These are phyloP conservation scores for Closterium sp. DNA, from an alignment of 139 green algal species.

Conservation along the genomic window DNA sequence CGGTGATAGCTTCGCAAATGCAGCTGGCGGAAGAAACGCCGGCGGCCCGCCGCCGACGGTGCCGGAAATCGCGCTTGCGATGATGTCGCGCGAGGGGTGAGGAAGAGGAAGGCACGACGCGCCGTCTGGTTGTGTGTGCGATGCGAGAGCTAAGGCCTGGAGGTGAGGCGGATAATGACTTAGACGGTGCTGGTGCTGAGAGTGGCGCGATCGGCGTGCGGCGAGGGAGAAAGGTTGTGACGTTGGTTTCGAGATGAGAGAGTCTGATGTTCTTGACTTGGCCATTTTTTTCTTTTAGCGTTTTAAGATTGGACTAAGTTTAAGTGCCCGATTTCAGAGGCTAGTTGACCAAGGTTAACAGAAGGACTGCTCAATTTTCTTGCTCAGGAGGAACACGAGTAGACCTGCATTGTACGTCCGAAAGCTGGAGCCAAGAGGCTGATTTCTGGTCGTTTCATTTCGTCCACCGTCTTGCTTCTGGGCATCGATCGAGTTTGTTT, in stretches of 20 bases:
- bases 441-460: not conserved
- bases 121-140: not conserved
- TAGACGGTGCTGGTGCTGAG: not conserved
- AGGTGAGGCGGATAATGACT: not conserved
- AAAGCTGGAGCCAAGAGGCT: not conserved
- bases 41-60: not conserved
- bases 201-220: not conserved
- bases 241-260: not conserved
- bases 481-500: not conserved
- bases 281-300: not conserved
- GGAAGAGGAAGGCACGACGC: not conserved
- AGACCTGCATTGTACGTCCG: not conserved
- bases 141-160: not conserved
- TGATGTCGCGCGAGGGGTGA: not conserved
- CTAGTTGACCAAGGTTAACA: not conserved
- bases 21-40: not conserved
- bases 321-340: not conserved
- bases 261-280: not conserved
- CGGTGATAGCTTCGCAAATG: not conserved
- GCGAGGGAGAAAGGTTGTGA: not conserved
- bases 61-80: not conserved
- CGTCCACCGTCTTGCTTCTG: not conserved
- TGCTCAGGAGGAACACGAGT: not conserved
- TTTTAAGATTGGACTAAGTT: not conserved
- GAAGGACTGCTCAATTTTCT: not conserved